Evolutionary conservation across 768 basidiomycete genomes (phyloP), one percentile per base, ranked within the genome.

Genomic region (Podaxis sp.): DNA sequence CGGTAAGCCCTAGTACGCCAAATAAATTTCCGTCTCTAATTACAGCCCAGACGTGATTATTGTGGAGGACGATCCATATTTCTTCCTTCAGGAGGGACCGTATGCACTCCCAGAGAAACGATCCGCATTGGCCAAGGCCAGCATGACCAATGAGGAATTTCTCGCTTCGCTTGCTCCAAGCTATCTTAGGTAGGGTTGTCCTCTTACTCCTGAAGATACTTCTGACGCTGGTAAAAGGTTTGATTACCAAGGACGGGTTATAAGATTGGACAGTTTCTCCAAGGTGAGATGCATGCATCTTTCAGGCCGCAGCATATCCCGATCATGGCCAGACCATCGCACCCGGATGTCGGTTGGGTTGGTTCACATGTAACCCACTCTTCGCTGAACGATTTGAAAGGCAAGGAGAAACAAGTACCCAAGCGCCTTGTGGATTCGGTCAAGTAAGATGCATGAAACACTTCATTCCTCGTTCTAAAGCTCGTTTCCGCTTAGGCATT

Each of bases 11-110:
- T 19, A 47, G 33, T 63, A 15, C 25, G 36, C 24, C 8, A 4
- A 1, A 25, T 7, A 7, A 4, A 12, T 22, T 47, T 46, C 22
- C 27, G 19, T 15, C 15, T 27, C n/a, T 61, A 33, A 50, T 29
- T 46, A 17, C 25, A 7, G 27, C 40, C 12, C 40, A 89, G 86
- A 93, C 66, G 72, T 92, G 24, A 85, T 92, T 66, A 91, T 91
- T 63, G 85, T 89, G 58, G 91, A 93, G 76, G 91, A 94, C 67
- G 91, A 93, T 73, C 91, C 92, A 3, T 92, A 93, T 72, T 81
- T 84, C 73, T 90, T 91, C 76, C 76, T 92, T 24, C 90, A 91
- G 70, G 74, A 85, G 64, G 83, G 82, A 0, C 64, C 73, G 1
- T 91, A 89, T 71, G 68, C 78, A 6, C 80, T 78, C 4, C 82